Conservation (phyloP, 495 filamentous ascomycete species). For the Podospora pseudocomata region DNA sequence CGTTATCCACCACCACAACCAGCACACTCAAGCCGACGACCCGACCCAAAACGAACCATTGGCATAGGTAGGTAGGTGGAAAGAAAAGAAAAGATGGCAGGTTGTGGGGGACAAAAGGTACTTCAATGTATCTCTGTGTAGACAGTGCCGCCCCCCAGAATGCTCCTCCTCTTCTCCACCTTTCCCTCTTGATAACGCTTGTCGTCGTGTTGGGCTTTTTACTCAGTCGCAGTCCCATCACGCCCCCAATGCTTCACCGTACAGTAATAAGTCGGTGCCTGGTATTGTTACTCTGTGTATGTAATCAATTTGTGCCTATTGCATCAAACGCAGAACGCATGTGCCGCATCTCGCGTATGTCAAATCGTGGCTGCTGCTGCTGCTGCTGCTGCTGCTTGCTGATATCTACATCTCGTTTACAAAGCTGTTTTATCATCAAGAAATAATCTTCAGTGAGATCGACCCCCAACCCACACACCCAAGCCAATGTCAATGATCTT, state of each 20-base stretch:
- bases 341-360: conserved; percentile 7
- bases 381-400: neutral
- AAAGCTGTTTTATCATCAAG: neutral
- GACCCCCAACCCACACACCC: neutral
- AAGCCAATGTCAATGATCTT: neutral
- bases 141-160: too few relatives aligned
- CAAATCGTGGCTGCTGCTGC: neutral
- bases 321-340: neutral
- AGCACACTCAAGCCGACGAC: too few relatives aligned
- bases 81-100: neutral
- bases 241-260: neutral
- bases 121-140: conserved; percentile 1
- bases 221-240: neutral
- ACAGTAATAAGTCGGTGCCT: conserved; percentile 5
- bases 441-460: neutral
- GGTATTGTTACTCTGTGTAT: neutral
- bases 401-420: neutral
- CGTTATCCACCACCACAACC: neutral
- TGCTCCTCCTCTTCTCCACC: neutral
- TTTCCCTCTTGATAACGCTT: neutral
- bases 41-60: neutral
- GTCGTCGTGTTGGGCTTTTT: neutral
- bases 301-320: neutral
- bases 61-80: too few relatives aligned
- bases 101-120: neutral